phyloP scores from a whole-genome alignment of 345 rosid species.

The Linum usitatissimum region DNA sequence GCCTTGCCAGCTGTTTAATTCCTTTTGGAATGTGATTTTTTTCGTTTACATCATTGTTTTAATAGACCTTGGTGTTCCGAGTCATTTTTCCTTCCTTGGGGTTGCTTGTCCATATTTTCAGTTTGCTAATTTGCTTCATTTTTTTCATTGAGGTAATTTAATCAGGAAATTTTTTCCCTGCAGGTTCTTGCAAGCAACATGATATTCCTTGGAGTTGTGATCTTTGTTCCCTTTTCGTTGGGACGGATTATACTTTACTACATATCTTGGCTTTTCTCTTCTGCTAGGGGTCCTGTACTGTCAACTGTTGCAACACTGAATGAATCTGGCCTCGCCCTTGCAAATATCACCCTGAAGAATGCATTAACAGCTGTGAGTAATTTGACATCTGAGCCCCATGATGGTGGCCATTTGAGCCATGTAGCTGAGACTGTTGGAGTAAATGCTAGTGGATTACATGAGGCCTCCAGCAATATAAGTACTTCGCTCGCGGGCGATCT shows the following conservation, averaged over 20 bases:
- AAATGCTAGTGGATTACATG: constrained; percentile 48
- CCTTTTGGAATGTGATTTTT: background rate
- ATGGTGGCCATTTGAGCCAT: constrained; percentile 41
- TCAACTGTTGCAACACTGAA: constrained; percentile 54
- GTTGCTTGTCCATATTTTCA: background rate
- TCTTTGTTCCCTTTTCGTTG: constrained; percentile 82
- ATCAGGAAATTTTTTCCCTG: constrained; percentile 15
- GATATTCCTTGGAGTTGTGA: constrained; percentile 96
- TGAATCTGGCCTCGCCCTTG: constrained; percentile 59
- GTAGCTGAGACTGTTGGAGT: constrained; percentile 52
- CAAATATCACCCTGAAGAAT: constrained; percentile 61
- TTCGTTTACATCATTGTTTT: background rate
- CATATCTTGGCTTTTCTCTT: constrained; percentile 71
- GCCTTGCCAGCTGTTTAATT: background rate
- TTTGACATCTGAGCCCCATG: constrained; percentile 66
- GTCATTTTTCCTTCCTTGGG: background rate
- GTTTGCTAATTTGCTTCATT: background rate
- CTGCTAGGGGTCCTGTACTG: constrained; percentile 60
- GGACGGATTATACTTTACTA: constrained; percentile 71
- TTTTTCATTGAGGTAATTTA: background rate
- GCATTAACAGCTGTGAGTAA: constrained; percentile 65
- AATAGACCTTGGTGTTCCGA: background rate
- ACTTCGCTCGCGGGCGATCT: constrained; percentile 46
- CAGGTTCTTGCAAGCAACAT: constrained; percentile 98
- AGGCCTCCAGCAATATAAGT: constrained; percentile 43